These are phyloP conservation scores for Neofusicoccum ribis DNA, from an alignment of 2,329 filamentous ascomycete genomes.

Conservation along the genomic window DNA sequence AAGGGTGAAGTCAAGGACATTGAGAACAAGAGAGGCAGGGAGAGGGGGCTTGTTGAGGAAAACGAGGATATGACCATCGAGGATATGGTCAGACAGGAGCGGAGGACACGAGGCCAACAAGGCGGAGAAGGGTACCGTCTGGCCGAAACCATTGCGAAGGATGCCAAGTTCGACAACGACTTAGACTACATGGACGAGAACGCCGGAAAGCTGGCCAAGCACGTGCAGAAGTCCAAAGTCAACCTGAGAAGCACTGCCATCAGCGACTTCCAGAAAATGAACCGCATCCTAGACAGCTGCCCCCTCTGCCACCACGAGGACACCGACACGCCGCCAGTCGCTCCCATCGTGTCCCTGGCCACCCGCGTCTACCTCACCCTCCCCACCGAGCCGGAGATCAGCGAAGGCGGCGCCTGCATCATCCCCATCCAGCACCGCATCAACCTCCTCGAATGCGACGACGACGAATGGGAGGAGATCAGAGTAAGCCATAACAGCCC, in stretches of 20 bases:
- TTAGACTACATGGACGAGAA: slow-evolving; percentile 98
- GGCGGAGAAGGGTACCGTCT: slow-evolving; percentile 80
- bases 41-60: slow-evolving; percentile 81
- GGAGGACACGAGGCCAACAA: slow-evolving; percentile 73
- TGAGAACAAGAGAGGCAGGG: slow-evolving; percentile 76
- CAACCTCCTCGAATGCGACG: slow-evolving; percentile 95
- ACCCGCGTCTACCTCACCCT: slow-evolving; percentile 87
- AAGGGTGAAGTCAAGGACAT: slow-evolving; percentile 74
- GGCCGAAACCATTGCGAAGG: slow-evolving; percentile 91
- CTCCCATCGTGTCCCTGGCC: slow-evolving; percentile 81
- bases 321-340: slow-evolving; percentile 68
- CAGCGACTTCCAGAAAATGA: slow-evolving; percentile 85
- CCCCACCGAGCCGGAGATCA: slow-evolving; percentile 84
- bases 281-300: slow-evolving; percentile 80
- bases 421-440: slow-evolving; percentile 82
- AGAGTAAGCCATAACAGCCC: slow-evolving; percentile 43
- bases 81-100: slow-evolving; percentile 95
- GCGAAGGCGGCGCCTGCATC: slow-evolving; percentile 79
- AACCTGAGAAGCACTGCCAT: slow-evolving; percentile 88
- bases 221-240: slow-evolving; percentile 83
- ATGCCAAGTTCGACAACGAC: slow-evolving; percentile 84
- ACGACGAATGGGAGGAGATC: slow-evolving; percentile 99
- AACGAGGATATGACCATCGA: slow-evolving; percentile 96
- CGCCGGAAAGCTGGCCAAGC: slow-evolving; percentile 81
- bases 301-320: slow-evolving; percentile 94